A percentile compares a stretch with the other conserved stretches of the same genome.
Evolutionary conservation across 2,329 filamentous ascomycete genomes (phyloP).

Genomic region (Domatiomyces catenatus): DNA sequence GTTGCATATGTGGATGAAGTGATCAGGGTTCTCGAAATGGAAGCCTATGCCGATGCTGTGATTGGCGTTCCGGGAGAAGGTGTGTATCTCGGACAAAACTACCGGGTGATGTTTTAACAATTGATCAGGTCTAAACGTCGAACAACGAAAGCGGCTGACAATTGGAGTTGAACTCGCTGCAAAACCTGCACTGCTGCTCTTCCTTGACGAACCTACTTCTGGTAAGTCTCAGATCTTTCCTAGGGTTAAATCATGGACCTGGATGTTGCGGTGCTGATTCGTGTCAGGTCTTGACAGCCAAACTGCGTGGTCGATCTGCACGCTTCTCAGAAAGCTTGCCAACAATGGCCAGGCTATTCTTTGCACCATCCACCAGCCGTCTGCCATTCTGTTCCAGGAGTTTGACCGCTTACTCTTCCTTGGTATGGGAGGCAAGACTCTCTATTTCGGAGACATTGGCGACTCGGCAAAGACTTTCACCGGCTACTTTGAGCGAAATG

Average conservation of each 20-base stretch:
- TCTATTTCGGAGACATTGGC: constrained; percentile 78
- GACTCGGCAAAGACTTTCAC: constrained; percentile 43
- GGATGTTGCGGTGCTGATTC: constrained; percentile 49
- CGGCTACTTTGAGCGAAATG: constrained; percentile 61
- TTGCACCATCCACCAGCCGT: constrained; percentile 42
- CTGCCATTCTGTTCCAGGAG: constrained; percentile 36
- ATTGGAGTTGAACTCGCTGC: constrained; percentile 78
- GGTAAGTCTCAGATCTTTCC: constrained; percentile 24
- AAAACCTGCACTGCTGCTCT: constrained; percentile 50
- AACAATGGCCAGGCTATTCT: constrained; percentile 39
- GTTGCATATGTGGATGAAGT: constrained; percentile 82
- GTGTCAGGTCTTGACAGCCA: constrained; percentile 48
- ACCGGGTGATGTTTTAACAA: constrained; percentile 1
- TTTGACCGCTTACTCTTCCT: constrained; percentile 66
- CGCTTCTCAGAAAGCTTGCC: constrained; percentile 47
- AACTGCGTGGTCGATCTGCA: constrained; percentile 47
- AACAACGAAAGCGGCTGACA: constrained; percentile 60
- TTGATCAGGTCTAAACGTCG: constrained; percentile 36
- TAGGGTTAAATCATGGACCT: constrained; percentile 1
- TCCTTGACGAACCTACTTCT: constrained; percentile 55
- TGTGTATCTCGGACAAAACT: constrained; percentile 2
- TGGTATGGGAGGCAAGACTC: constrained; percentile 57
- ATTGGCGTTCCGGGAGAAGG: constrained; percentile 83
- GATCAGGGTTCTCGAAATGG: constrained; percentile 79
- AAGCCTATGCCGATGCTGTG: constrained; percentile 73